Conservation (phyloP, 1,284 basidiomycete species). For the Spongiforma sp. region DNA sequence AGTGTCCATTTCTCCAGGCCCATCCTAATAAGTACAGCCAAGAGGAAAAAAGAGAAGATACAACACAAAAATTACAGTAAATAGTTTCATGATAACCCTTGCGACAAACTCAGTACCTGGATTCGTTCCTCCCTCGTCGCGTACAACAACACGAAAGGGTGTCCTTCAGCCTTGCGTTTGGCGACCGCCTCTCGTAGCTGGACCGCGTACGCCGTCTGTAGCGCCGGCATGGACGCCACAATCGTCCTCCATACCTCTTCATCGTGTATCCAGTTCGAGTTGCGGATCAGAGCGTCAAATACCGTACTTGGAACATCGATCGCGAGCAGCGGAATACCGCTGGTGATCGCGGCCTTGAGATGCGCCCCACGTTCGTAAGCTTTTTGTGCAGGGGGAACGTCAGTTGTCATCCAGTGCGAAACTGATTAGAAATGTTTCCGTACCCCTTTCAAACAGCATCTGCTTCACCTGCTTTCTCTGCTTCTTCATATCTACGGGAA, state of each 20-base stretch:
- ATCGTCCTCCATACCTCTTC: conserved; percentile 76
- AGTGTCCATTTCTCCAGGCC: no score
- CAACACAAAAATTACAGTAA: no score
- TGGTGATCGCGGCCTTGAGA: conserved; percentile 61
- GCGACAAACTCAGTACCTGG: conserved; percentile 57
- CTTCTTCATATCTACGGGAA: conserved; percentile 74
- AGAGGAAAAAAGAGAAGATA: no score
- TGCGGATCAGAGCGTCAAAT: conserved; percentile 67
- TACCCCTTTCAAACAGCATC: conserved; percentile 71
- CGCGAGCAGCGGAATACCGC: conserved; percentile 68
- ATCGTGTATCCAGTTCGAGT: conserved; percentile 67
- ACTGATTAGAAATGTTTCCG: no score
- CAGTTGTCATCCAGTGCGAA: no score
- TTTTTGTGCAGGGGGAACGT: conserved; percentile 24
- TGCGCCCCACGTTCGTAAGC: conserved; percentile 66
- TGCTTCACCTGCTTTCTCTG: conserved; percentile 74
- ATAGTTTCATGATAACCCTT: no score
- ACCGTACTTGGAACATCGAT: conserved; percentile 65
- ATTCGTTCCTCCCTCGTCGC: conserved; percentile 73
- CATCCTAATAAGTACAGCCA: no score
- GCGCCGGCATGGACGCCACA: conserved; percentile 55
- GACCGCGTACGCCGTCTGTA: conserved; percentile 61
- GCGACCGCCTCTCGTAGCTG: conserved; percentile 69
- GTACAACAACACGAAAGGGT: conserved; percentile 67
- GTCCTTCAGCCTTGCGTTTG: conserved; percentile 66